Conservation (phyloP, 495 filamentous ascomycete species). For the Tuber umbilicatum region DNA sequence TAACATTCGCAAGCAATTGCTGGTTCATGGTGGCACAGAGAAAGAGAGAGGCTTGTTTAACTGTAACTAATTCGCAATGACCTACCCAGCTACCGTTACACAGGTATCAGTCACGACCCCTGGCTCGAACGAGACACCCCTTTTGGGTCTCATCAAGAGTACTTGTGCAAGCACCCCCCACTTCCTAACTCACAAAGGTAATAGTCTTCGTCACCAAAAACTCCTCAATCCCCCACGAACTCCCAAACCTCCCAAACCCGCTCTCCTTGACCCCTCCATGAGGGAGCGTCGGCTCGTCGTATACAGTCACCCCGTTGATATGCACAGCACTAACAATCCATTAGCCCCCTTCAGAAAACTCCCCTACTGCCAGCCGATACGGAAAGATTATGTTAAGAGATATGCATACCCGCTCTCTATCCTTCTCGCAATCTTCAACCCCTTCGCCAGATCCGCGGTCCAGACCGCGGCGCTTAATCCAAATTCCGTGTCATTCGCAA, state of each 20-base stretch:
- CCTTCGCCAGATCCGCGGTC: conserved; percentile 68
- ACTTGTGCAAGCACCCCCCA: neutral
- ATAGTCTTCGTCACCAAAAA: conserved; percentile 81
- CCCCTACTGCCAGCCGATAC: neutral
- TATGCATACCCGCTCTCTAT: conserved; percentile 60
- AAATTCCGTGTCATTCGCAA: conserved; percentile 78
- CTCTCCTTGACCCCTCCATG: conserved; percentile 83
- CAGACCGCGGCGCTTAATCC: conserved; percentile 81
- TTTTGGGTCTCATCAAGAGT: neutral
- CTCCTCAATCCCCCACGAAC: conserved; percentile 55
- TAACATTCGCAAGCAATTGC: neutral
- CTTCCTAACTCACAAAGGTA: conserved; percentile 45
- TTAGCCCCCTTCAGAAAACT: neutral
- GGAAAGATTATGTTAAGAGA: neutral
- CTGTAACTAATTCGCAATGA: neutral
- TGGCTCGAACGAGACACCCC: neutral
- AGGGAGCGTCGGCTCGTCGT: conserved; percentile 72
- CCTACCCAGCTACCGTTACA: neutral
- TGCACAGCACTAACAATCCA: conserved; percentile 55
- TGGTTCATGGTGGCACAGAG: neutral
- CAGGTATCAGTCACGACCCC: neutral
- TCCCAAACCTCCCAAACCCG: conserved; percentile 65
- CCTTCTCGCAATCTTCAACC: conserved; percentile 64
- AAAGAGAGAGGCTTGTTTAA: neutral
- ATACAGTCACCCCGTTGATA: conserved; percentile 78